A percentile compares a stretch with the other conserved stretches of the same genome.
Conservation (phyloP, 345 rosid genomes). For the Populus tremula region DNA sequence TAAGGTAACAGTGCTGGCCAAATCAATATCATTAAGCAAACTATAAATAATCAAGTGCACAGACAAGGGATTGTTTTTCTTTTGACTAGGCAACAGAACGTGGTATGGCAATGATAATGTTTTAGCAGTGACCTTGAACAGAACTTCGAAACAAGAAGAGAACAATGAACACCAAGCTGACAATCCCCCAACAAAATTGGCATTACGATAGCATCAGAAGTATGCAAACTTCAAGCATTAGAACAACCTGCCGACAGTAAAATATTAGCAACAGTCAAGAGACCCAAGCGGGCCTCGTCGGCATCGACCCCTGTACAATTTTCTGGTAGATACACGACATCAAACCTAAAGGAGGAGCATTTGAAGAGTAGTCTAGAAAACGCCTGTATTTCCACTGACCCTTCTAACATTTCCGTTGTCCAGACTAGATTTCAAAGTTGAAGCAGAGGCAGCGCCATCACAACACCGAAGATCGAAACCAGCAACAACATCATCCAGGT, state of each 20-base stretch:
- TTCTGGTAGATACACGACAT: conserved; percentile 15
- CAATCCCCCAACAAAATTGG: neutral
- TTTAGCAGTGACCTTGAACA: neutral
- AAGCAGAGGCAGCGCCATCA: conserved; percentile 96
- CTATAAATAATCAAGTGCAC: neutral
- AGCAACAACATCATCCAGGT: conserved; percentile 84
- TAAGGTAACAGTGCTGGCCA: neutral
- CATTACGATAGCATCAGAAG: neutral
- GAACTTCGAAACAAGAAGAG: neutral
- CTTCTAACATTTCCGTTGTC: conserved; percentile 14
- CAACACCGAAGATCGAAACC: conserved; percentile 80
- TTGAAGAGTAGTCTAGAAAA: conserved; percentile 9
- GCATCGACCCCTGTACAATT: conserved; percentile 32
- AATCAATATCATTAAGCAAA: neutral
- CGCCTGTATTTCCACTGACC: conserved; percentile 22
- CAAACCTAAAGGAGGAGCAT: conserved; percentile 11
- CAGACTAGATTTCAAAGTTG: conserved; percentile 54
- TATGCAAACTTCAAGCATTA: conserved; percentile 9
- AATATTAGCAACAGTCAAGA: conserved; percentile 22
- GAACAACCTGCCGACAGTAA: conserved; percentile 15
- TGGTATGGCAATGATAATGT: neutral
- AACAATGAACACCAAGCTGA: neutral
- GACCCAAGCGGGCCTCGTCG: conserved; percentile 12
- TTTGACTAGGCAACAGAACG: neutral
- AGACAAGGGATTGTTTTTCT: neutral